Base-by-base conservation (phyloP, 768 basidiomycete genomes). In the Lanmaoa rubissima region DNA sequence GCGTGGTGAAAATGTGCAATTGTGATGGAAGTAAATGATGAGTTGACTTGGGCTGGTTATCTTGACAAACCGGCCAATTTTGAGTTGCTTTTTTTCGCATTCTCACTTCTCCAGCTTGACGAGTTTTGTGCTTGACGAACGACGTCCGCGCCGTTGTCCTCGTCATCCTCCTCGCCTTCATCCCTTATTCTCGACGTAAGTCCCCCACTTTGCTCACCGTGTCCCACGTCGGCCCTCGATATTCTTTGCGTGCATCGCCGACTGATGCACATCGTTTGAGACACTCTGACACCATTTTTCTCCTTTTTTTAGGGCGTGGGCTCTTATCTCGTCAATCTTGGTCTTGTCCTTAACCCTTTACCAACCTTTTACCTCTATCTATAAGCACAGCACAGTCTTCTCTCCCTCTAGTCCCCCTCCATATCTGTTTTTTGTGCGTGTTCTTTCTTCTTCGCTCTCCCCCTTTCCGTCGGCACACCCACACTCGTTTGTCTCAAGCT, bases 371-470 rank as follows among this genome's bases (percentile, higher is more conserved):
- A 61, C 61, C 64, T 68, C 68, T 74, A 73, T 73, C 70, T 75
- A 75, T 74, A 75, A 65, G 59, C 74, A 74, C 71, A 68, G 66
- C 70, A 70, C 71, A 28, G 70, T 48, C 65, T 68, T 67, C 71
- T 68, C 69, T 63, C 61, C 51, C 63, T 64, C 60, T 62, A 34
- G 52, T 53, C 48, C 57, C 57, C 56, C 51, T 59, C 62, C 54
- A 59, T 54, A 55, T 60, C 67, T 69, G 66, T 69, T 76, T 71
- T 70, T 72, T 70, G 74, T 73, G 75, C 69, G 74, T 76, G 70
- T 73, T 66, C 21, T 66, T 75, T 71, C 67, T 65, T 65, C 51
- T 69, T 60, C 58, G 47, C 17, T 17, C 24, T 55, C 54, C 51
- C 58, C 54, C 57, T 48, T 58, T 44, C 59, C 47, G 48, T 58